Evolutionary conservation across 73 alveolate genomes (phyloP), one percentile per base, ranked within the genome.

Genomic region (Paramecium pentaurelia): DNA sequence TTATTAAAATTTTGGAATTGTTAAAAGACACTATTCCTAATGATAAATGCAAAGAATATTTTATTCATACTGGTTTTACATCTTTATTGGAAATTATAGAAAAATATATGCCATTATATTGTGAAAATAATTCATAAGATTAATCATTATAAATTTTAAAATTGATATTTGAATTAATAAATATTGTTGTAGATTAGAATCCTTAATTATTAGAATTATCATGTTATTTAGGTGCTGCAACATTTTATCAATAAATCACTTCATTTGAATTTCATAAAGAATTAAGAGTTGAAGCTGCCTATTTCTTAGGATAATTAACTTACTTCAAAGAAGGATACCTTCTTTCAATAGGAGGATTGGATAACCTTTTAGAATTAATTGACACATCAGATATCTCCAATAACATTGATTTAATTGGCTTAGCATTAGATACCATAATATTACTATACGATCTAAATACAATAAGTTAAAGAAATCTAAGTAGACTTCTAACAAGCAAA

Each of bases 261-360:
- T 58, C 94, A 4, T 83, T 58, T 30, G 95, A 92, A 36, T 92
- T 60, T 71, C 94, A 73, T 58, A 93, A 84, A 93, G 95, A 93
- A 77, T 71, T 93, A 16, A 45, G 96, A 40, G 83, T 93, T 28
- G 96, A 93, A 83, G 94, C 93, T 0, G 95, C 96, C 9, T 80
- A 59, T 22, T 90, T 93, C 16, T 73, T 93, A 1, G 96, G 95
- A 16, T 87, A 89, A n/a, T 38, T 93, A 18, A 32, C 92, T 10
- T 60, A 73, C 5, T 47, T 85, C 27, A 71, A 64, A 49, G 92
- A 54, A 30, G 77, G 88, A 16, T 58, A 92, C 22, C 38, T 93
- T 14, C 37, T 92, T 12, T 68, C 93, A 1, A 51, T 92, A 22
- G 95, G 95, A 32, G 96, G 95, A 51, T 37, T 84, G 8, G 95